Evolutionary conservation across 805 yeast species (phyloP).

Genomic region (Metschnikowia peoriensis): DNA sequence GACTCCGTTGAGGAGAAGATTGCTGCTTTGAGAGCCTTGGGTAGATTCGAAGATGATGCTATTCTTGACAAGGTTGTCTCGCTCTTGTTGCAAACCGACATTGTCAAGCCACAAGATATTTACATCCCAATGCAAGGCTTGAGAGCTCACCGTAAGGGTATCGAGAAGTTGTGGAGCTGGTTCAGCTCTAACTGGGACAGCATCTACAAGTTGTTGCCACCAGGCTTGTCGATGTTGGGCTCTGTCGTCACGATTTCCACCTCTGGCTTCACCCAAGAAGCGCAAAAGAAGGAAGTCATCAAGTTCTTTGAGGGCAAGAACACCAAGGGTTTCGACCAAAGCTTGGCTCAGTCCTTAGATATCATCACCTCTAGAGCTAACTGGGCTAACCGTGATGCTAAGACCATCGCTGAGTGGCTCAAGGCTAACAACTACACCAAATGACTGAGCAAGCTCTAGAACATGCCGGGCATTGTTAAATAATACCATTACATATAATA

Average conservation of each 20-base stretch:
- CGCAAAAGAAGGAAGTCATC: slow-evolving; percentile 50
- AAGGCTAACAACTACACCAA: slow-evolving; percentile 28
- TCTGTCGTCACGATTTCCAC: slow-evolving; percentile 64
- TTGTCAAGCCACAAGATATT: slow-evolving; percentile 67
- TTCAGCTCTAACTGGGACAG: slow-evolving; percentile 68
- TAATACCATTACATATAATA: neutral
- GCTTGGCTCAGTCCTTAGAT: slow-evolving; percentile 65
- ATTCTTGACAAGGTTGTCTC: slow-evolving; percentile 56
- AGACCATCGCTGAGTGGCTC: slow-evolving; percentile 50
- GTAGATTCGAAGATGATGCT: slow-evolving; percentile 53
- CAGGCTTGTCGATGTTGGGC: slow-evolving; percentile 77
- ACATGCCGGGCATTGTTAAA: neutral
- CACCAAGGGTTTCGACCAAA: slow-evolving; percentile 63
- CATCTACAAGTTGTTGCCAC: slow-evolving; percentile 66
- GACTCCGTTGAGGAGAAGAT: slow-evolving; percentile 63
- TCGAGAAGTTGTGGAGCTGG: slow-evolving; percentile 75
- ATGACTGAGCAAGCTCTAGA: slow-evolving; percentile 12
- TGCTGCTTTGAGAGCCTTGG: slow-evolving; percentile 67
- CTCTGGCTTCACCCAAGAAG: slow-evolving; percentile 56
- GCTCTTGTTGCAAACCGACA: slow-evolving; percentile 53
- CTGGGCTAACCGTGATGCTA: slow-evolving; percentile 59
- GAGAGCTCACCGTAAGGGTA: slow-evolving; percentile 61
- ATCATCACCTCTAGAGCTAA: slow-evolving; percentile 52
- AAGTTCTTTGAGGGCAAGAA: slow-evolving; percentile 51
- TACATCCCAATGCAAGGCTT: slow-evolving; percentile 76